phyloP scores from a whole-genome alignment of 148 eudicot species.

The Rhododendron vialii region DNA sequence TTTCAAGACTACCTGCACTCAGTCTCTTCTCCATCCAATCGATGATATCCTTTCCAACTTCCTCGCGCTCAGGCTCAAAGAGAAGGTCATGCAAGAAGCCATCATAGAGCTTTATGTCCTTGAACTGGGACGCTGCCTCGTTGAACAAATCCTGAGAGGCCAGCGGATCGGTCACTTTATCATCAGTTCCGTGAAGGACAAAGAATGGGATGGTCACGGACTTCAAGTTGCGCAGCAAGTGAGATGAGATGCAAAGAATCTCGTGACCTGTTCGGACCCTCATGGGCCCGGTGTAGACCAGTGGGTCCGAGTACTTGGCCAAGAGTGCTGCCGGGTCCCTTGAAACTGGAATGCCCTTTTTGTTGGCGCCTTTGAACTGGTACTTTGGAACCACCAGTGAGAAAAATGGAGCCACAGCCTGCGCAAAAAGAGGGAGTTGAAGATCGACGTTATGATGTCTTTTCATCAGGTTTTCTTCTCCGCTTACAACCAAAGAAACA shows the following conservation, averaged over 20 bases:
- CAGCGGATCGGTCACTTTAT: conserved; percentile 81
- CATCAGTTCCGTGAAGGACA: conserved; percentile 92
- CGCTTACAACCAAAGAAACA: not conserved
- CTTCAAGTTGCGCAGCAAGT: conserved; percentile 59
- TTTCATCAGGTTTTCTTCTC: not conserved
- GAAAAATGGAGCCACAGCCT: conserved; percentile 90
- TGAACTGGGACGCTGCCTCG: conserved; percentile 66
- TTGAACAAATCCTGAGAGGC: conserved; percentile 79
- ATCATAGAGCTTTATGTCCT: conserved; percentile 81
- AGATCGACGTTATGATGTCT: not conserved
- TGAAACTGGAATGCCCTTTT: conserved; percentile 81
- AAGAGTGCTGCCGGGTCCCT: conserved; percentile 82
- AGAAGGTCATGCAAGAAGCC: conserved; percentile 94
- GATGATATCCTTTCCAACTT: conserved; percentile 75
- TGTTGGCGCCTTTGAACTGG: conserved; percentile 92
- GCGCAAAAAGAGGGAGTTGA: conserved; percentile 12
- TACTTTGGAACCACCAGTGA: conserved; percentile 78
- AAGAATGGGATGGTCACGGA: conserved; percentile 76
- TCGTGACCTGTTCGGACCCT: conserved; percentile 92
- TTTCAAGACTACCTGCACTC: conserved; percentile 10
- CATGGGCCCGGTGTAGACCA: conserved; percentile 90
- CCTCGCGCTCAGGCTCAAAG: conserved; percentile 95
- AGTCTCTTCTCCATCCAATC: conserved; percentile 73
- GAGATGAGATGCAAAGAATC: conserved; percentile 70
- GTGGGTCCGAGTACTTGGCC: conserved; percentile 90